Base-by-base conservation (phyloP, 192 early-diverging fungal species). In the Coemansia sp. region DNA sequence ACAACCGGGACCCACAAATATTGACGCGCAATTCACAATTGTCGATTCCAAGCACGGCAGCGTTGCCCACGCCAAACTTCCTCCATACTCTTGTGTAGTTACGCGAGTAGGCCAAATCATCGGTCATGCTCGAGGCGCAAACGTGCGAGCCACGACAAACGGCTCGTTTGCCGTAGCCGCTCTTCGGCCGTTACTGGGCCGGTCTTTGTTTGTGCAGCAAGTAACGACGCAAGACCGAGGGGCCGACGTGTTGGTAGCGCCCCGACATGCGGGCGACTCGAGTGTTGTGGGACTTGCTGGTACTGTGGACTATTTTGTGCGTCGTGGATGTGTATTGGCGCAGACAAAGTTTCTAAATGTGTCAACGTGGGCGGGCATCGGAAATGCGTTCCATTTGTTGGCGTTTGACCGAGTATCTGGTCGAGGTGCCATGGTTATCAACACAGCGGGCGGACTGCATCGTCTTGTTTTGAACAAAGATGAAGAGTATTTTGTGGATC, bases 401-500 rank as follows among this genome's bases (percentile, higher is more conserved):
- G 83, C 87, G 3, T 80, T 80, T 61, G 87, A 91, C 62, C 72
- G 79, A 16, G 82, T 89, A 6, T 82, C 71, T 41, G 89, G 90
- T 2, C 82, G 84, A 12, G 92, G 92, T 56, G 80, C 87, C 6
- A 57, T 89, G 27, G 90, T 85, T 10, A 84, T 93, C 37, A 84
- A 87, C 21, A 71, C 84, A 26, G 83, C 87, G 35, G 87, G 88
- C 38, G 87, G 88, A 0, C 53, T 93, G 27, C 88, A 90, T 66
- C 77, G 89, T 17, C 67, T 93, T 48, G 83, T 85, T 10, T 72
- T 93, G 52, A 64, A 80, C 6, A 80, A 86, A 9, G 85, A 80
- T n/a, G 90, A 93, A 60, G 86, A 88, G 65, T 91, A 89, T 55
- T 67, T 87, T 16, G 90, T 89, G 16, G 89, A 90, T 67, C 87